phyloP scores from a whole-genome alignment of 2,329 filamentous ascomycete species.

The Hypoxylon rubiginosum region DNA sequence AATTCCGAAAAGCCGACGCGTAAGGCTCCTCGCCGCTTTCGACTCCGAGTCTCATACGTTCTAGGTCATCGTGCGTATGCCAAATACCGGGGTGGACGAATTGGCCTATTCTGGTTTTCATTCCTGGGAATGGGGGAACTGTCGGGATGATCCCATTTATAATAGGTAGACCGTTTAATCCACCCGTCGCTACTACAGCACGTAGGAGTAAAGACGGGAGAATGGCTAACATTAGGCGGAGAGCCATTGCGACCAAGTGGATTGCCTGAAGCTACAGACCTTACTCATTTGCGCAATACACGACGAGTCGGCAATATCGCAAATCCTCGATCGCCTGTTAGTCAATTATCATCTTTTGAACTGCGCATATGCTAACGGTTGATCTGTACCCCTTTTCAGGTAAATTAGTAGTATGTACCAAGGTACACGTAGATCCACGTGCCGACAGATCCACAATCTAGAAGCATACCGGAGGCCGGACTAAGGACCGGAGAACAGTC shows the following conservation, averaged over 20 bases:
- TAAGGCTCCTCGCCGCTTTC: constrained; percentile 32
- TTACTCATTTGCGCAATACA: neutral
- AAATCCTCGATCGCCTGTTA: neutral
- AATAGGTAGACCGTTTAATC: constrained; percentile 42
- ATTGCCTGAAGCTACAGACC: neutral
- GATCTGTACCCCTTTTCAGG: neutral
- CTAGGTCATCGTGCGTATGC: constrained; percentile 53
- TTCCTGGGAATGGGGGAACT: constrained; percentile 26
- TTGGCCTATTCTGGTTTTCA: constrained; percentile 42
- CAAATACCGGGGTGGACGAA: constrained; percentile 52
- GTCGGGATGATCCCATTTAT: constrained; percentile 46
- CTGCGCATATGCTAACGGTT: neutral
- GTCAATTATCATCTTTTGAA: neutral
- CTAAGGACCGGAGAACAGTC: neutral
- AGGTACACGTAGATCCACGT: neutral
- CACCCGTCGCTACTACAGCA: constrained; percentile 28
- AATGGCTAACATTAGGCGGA: neutral
- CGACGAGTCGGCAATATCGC: neutral
- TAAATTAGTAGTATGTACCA: neutral
- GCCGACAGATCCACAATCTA: neutral
- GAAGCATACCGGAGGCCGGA: neutral
- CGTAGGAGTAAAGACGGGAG: neutral
- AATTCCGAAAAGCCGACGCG: constrained; percentile 36
- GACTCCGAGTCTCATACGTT: constrained; percentile 49
- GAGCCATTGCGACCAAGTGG: neutral